These are phyloP conservation scores for Fonsecaea erecta DNA, from an alignment of 2,329 filamentous ascomycete genomes.

Conservation along the genomic window DNA sequence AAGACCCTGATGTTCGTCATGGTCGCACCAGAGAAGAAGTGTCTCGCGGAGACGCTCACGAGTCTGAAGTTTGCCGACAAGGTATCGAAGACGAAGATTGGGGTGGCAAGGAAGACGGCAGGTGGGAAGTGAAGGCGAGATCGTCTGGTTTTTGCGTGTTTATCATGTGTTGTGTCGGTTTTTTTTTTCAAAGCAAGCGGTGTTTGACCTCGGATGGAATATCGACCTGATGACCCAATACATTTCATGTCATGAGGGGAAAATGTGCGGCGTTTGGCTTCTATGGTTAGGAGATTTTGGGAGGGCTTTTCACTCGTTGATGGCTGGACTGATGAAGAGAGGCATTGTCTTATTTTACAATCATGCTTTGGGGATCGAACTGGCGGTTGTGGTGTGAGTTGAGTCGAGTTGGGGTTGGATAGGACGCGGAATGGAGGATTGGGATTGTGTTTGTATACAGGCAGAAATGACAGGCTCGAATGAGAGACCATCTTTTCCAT, in stretches of 20 bases:
- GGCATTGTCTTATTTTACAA: neutral
- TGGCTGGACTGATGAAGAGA: neutral
- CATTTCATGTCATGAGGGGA: neutral
- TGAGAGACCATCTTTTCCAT: neutral
- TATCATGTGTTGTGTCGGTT: conserved; percentile 8
- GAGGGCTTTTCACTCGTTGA: neutral
- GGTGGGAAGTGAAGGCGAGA: conserved; percentile 9
- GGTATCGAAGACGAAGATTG: conserved; percentile 53
- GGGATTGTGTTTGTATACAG: neutral
- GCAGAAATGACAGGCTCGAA: conserved; percentile 1
- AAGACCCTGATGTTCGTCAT: conserved; percentile 99
- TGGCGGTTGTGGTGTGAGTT: neutral
- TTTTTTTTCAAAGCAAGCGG: conserved; percentile 1
- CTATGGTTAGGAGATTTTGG: neutral
- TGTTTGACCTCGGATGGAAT: neutral
- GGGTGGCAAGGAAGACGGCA: conserved; percentile 34
- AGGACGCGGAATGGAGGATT: neutral
- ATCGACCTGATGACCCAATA: conserved; percentile 2
- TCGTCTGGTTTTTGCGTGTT: neutral
- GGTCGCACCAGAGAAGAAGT: conserved; percentile 88
- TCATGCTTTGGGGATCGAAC: neutral
- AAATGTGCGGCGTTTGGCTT: conserved; percentile 5
- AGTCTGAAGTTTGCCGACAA: conserved; percentile 96
- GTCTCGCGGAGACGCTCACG: conserved; percentile 89
- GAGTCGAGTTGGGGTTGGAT: neutral